These are phyloP conservation scores for Melampsora larici-populina DNA, from an alignment of 1,284 basidiomycete genomes.

Conservation along the genomic window DNA sequence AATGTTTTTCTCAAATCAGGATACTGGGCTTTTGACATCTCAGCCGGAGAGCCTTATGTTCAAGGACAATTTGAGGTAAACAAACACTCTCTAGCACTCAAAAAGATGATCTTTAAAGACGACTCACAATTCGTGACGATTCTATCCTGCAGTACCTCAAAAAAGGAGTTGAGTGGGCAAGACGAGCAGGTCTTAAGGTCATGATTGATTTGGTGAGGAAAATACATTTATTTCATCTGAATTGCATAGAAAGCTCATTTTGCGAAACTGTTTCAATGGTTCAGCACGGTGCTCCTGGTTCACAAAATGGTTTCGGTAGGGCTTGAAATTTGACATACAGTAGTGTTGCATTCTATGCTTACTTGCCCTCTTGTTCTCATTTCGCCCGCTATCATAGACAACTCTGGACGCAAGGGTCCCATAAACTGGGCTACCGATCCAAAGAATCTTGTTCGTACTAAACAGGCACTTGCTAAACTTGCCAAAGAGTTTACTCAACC, in stretches of 20 bases:
- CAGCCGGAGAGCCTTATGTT: constrained; percentile 75
- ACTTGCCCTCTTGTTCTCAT: no score
- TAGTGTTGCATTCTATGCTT: no score
- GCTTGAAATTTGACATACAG: no score
- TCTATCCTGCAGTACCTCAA: constrained; percentile 54
- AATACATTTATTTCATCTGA: not conserved
- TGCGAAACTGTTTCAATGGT: no score
- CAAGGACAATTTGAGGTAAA: constrained; percentile 66
- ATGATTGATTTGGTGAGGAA: constrained; percentile 64
- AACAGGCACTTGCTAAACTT: constrained; percentile 64
- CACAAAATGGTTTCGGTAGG: constrained; percentile 67
- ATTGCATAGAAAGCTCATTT: not conserved
- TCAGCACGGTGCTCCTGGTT: constrained; percentile 55
- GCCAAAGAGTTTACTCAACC: constrained; percentile 51
- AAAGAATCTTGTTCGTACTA: constrained; percentile 68
- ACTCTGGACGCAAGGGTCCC: constrained; percentile 66
- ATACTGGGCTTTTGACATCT: constrained; percentile 68
- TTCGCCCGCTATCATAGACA: constrained; percentile 16
- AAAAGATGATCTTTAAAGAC: not conserved
- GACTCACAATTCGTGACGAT: no score
- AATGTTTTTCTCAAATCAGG: not conserved
- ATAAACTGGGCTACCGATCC: constrained; percentile 70
- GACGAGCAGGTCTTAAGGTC: constrained; percentile 70
- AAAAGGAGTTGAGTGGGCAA: constrained; percentile 72
- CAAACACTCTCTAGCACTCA: not conserved